Evolutionary conservation across 1,284 basidiomycete species (phyloP).

Genomic region (Sanghuangporus weigelae): DNA sequence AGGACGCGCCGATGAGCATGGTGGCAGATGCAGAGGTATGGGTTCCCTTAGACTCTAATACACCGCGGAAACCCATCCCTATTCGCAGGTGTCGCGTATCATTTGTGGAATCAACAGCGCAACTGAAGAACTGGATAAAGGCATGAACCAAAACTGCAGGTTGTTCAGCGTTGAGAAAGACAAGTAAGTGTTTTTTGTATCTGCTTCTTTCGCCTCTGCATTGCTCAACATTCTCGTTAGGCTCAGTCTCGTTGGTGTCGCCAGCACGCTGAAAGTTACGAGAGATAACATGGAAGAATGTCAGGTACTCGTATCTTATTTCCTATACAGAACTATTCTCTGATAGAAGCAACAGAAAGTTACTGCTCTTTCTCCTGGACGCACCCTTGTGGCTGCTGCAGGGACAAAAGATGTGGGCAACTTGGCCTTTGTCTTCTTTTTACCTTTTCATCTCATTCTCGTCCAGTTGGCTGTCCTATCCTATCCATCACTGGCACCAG

Average conservation of each 20-base stretch:
- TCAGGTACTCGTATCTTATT: slow-evolving; percentile 49
- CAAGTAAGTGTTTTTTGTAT: slow-evolving; percentile 37
- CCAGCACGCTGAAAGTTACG: slow-evolving; percentile 31
- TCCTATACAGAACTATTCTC: not conserved
- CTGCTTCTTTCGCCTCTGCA: slow-evolving; percentile 2
- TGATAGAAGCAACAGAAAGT: slow-evolving; percentile 56
- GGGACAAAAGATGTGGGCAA: slow-evolving; percentile 57
- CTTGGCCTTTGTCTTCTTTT: not conserved
- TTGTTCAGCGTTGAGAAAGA: slow-evolving; percentile 58
- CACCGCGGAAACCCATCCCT: not conserved
- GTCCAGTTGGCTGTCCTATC: slow-evolving; percentile 60
- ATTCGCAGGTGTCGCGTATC: slow-evolving; percentile 28
- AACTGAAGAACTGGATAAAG: slow-evolving; percentile 52
- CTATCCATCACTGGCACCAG: slow-evolving; percentile 57
- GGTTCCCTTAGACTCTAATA: slow-evolving; percentile 5
- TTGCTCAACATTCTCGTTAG: slow-evolving; percentile 32
- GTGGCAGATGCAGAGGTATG: slow-evolving; percentile 60
- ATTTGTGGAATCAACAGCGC: slow-evolving; percentile 85
- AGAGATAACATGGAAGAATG: slow-evolving; percentile 56
- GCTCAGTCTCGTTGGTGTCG: slow-evolving; percentile 46
- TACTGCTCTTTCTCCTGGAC: slow-evolving; percentile 65
- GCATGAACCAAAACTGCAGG: slow-evolving; percentile 80
- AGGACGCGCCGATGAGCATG: slow-evolving; percentile 94
- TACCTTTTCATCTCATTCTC: slow-evolving; percentile 16
- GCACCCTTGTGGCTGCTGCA: slow-evolving; percentile 53